Base-by-base conservation (phyloP, 306 rosid species). In the Pueraria montana region DNA sequence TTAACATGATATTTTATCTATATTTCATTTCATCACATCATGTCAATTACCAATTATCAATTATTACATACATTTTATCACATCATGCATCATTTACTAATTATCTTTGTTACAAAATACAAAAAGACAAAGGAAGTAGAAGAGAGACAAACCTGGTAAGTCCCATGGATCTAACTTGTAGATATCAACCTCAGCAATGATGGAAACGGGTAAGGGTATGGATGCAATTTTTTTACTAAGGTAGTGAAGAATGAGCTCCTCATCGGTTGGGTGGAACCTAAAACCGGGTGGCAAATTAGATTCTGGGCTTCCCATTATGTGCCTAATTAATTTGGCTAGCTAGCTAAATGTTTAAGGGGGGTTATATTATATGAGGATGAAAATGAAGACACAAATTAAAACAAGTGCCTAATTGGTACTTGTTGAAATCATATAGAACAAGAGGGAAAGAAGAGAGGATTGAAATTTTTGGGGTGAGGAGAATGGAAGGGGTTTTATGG, bases 231-330 rank as follows among this genome's bases (percentile, higher is more conserved):
- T 89, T 76, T 87, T 89, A 0, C 80, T 72, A 4, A 89, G 88
- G 23, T 89, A 89, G 84, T 89, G 92, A 72, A 87, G 88, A 68
- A 89, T 80, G 87, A 89, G 90, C 32, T 89, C 92, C 13, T 83
- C 90, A 59, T 89, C 92, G 5, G 92, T 89, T 23, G 92, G 92
- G 84, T 89, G 92, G 77, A 89, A 89, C 86, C 92, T 82, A 38
- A 89, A 89, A 14, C 92, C 92, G 0, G 92, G 90, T 23, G 92
- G 92, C 50, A 87, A 66, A 82, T 78, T 52, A 7, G 87, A 67
- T 11, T 87, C 80, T 1, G 89, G 89, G 63, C 81, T 80, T 55
- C 43, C 88, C 93, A 89, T 83, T 3, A 53, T 23, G 34, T 58
- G 64, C 12, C 13, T 59, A 11, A n/a, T 80, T 34, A n/a, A 30